A percentile compares a stretch with the other conserved stretches of the same genome.
These are phyloP conservation scores for Solanum chacoense DNA, from an alignment of 305 asterid genomes.

Conservation along the genomic window DNA sequence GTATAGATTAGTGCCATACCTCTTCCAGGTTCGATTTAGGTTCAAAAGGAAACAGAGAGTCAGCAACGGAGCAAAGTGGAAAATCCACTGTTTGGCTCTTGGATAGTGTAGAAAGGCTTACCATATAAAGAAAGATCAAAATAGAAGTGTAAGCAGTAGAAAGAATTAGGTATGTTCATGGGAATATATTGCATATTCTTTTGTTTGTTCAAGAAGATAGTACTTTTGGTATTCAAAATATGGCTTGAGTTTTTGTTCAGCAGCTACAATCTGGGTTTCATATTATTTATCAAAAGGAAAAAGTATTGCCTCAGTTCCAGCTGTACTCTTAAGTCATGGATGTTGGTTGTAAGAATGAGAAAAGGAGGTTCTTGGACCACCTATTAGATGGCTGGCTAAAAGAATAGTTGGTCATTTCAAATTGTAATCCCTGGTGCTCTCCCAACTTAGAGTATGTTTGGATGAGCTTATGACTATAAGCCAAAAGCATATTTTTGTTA, in stretches of 20 bases:
- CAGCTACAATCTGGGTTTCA: background rate
- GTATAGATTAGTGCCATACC: background rate
- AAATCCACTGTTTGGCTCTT: background rate
- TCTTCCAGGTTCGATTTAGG: background rate
- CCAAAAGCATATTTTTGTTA: background rate
- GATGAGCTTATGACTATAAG: background rate
- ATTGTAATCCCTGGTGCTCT: background rate
- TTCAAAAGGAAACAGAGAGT: background rate
- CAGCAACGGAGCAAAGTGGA: background rate
- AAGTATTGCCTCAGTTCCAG: background rate
- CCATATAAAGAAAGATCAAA: background rate
- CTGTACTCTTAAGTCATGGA: background rate
- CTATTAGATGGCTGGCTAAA: background rate
- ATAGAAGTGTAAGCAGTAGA: background rate
- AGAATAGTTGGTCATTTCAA: background rate
- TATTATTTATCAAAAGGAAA: background rate
- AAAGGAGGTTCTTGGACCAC: background rate
- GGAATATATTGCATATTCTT: background rate
- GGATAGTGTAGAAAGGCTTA: background rate
- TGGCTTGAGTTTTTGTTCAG: background rate
- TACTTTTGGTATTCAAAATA: background rate
- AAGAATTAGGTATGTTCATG: background rate
- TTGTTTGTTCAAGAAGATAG: background rate
- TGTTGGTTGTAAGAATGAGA: background rate
- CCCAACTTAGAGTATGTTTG: background rate